Evolutionary conservation across 352 stramenopile genomes (phyloP).

Genomic region (Blastocystis sp.): DNA sequence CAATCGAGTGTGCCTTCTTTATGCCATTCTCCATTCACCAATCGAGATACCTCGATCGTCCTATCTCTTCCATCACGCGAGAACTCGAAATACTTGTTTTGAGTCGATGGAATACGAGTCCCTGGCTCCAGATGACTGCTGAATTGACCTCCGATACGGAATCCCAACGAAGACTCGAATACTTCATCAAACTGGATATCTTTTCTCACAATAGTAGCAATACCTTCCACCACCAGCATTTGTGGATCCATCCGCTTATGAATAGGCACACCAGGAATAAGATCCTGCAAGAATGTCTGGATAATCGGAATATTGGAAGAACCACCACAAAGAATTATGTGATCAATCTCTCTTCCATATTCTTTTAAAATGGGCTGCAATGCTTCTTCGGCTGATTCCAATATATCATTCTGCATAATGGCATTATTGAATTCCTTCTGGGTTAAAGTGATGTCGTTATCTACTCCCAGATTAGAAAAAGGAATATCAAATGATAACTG

Average conservation of each 20-base stretch:
- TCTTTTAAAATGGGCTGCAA: neutral
- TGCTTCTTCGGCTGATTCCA: too few species aligned
- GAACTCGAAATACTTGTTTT: neutral
- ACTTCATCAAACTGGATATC: neutral
- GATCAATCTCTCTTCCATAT: neutral
- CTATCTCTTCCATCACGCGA: neutral
- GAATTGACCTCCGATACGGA: neutral
- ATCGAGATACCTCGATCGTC: neutral
- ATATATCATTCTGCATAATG: neutral
- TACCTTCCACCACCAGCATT: neutral
- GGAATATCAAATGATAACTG: neutral
- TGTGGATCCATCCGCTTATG: neutral
- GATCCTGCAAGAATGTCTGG: neutral
- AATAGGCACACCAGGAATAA: neutral
- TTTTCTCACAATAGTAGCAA: neutral
- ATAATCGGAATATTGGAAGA: neutral
- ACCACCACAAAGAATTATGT: neutral
- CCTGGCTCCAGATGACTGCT: neutral
- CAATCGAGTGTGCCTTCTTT: neutral
- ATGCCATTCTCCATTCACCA: neutral
- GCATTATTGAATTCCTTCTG: neutral
- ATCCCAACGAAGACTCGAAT: neutral
- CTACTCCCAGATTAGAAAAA: neutral
- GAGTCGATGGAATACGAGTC: neutral
- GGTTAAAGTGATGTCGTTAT: neutral